Conservation (phyloP, 805 yeast genomes). For the Saccharomycopsis fodiens region DNA sequence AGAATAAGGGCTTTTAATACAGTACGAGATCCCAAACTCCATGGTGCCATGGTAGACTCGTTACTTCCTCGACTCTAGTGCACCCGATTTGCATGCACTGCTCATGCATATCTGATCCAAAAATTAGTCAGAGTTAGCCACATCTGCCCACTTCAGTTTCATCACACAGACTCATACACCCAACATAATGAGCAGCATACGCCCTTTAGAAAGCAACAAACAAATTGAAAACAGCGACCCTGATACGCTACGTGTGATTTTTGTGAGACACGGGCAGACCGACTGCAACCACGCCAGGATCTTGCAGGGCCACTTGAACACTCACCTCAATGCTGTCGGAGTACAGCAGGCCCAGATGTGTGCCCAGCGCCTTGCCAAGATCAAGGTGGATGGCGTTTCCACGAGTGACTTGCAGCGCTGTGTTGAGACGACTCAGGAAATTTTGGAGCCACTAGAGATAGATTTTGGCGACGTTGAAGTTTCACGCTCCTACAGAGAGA, state of each 20-base stretch:
- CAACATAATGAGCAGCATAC: no score
- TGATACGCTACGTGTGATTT: conserved; percentile 40
- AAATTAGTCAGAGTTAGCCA: no score
- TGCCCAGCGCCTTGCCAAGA: conserved; percentile 35
- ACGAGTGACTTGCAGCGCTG: conserved; percentile 47
- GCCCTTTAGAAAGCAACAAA: neutral
- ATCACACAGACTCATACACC: no score
- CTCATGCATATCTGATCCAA: no score
- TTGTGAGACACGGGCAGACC: conserved; percentile 83
- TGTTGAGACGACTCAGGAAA: conserved; percentile 44
- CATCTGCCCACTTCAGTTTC: no score
- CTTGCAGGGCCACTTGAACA: conserved; percentile 69
- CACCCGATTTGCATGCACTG: no score
- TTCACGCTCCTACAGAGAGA: conserved; percentile 52
- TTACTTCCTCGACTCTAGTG: no score
- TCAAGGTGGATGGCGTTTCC: conserved; percentile 29
- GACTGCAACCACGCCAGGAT: conserved; percentile 61
- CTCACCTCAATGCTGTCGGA: conserved; percentile 57
- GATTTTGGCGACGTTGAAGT: conserved; percentile 24
- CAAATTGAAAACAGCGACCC: conserved; percentile 24
- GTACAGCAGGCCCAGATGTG: conserved; percentile 48
- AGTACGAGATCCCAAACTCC: no score
- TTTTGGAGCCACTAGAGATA: conserved; percentile 26
- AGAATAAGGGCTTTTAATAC: no score
- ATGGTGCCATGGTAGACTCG: no score